Base-by-base conservation (phyloP, 108 stramenopile species). In the Bacterosira constricta region DNA sequence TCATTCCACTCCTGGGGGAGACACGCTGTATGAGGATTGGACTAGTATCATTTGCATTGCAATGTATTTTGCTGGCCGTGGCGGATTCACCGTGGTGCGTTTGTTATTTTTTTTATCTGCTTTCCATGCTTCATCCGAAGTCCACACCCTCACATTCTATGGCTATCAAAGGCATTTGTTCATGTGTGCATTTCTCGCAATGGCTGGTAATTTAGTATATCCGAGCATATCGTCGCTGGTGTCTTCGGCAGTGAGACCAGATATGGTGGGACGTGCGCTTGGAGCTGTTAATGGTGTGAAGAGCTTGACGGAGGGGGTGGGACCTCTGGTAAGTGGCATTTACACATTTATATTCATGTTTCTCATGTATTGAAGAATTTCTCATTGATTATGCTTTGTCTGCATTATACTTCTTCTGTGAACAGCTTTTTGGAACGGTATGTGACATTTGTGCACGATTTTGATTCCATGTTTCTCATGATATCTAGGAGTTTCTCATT, bases 221-320 rank as follows among this genome's bases (percentile, higher is more conserved):
- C 98, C 98, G 0, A 80, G 86, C 46, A 63, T 98, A 8, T 83
- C 86, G 25, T 91, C 91, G 36, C 70, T 98, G 57, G 95, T 98
- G 47, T 92, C 87, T 60, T 69, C 85, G 6, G 80, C 71, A n/a
- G 98, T 97, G 26, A 80, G 80, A 61, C 92, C 90, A 15, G 67
- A 83, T 8, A 75, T 79, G 58, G 93, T 95, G 30, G 98, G 98
- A 34, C 92, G 97, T 82, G 96, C 96, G 21, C 77, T 97, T 38
- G 98, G 98, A 15, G 93, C 98, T 10, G 66, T 98, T 27, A 98
- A 98, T 71, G 98, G 98, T 6, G 87, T 98, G 66, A 96, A 97
- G 64, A 95, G 95, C 41, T 73, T 98, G 50, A 98, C 97, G 0
- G 97, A 96, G 75, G 98, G 96, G 15, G 79, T 92, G 4, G 93